Evolutionary conservation across 2,329 filamentous ascomycete genomes (phyloP).

Genomic region (Fusarium duplospermum): DNA sequence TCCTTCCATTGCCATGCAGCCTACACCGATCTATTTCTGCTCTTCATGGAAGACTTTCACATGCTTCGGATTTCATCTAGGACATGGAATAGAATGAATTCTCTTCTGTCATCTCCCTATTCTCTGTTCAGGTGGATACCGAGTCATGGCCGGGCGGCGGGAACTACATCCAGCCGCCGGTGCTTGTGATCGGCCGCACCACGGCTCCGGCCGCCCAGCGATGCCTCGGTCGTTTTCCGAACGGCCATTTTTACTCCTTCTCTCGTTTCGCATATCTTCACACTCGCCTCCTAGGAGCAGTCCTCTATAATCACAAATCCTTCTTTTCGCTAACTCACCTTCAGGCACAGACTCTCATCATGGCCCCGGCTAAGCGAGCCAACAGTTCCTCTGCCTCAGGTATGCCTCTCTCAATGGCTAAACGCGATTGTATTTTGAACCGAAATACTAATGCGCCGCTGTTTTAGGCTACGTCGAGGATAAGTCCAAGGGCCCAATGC

Average conservation of each 20-base stretch:
- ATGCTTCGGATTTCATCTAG: background rate
- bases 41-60: background rate
- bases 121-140: background rate
- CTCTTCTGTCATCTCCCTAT: background rate
- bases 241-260: background rate
- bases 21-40: background rate
- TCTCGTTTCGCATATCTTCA: background rate
- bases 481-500: slow-evolving; percentile 80
- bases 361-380: slow-evolving; percentile 66
- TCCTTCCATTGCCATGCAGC: background rate
- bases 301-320: background rate
- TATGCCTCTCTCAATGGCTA: slow-evolving; percentile 45
- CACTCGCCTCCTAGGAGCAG: too few species aligned
- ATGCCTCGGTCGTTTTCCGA: slow-evolving; percentile 4
- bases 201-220: slow-evolving; percentile 4
- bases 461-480: slow-evolving; percentile 81
- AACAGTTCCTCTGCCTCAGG: slow-evolving; percentile 66
- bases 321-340: slow-evolving; percentile 17
- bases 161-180: slow-evolving; percentile 9
- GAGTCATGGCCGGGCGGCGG: slow-evolving; percentile 24
- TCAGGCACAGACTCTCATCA: slow-evolving; percentile 50
- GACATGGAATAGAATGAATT: background rate
- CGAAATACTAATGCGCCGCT: slow-evolving; percentile 31
- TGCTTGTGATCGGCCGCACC: slow-evolving; percentile 31
- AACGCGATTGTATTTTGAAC: background rate